Percentiles rank a stretch among this genome's conserved stretches.
Evolutionary conservation across 2,329 filamentous ascomycete species (phyloP).

Genomic region (Penicillium occitanis): DNA sequence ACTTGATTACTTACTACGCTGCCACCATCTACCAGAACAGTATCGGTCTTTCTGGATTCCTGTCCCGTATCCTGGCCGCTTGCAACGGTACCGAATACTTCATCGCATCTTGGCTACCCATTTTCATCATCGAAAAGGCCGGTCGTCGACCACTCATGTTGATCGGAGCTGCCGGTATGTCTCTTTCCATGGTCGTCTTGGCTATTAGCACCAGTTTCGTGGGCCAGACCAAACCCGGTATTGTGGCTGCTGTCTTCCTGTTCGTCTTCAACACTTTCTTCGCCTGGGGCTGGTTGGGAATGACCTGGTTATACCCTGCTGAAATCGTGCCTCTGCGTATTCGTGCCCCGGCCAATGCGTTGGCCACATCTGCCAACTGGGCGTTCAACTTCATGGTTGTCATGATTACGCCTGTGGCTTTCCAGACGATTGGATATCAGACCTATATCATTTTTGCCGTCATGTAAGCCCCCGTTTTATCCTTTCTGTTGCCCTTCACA

Average conservation of each 20-base stretch:
- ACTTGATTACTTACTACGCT: constrained; percentile 49
- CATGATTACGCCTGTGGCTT: constrained; percentile 64
- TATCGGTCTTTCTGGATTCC: constrained; percentile 40
- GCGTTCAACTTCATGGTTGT: constrained; percentile 65
- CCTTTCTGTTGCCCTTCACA: background rate
- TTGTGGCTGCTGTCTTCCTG: constrained; percentile 54
- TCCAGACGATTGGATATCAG: constrained; percentile 55
- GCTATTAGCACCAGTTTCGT: constrained; percentile 41
- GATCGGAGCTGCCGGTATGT: constrained; percentile 65
- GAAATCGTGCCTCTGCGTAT: constrained; percentile 54
- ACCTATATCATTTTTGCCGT: constrained; percentile 60
- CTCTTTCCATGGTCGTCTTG: constrained; percentile 64
- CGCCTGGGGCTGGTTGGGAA: constrained; percentile 60
- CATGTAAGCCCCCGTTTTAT: constrained; percentile 40
- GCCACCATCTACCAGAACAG: constrained; percentile 45
- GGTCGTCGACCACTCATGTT: constrained; percentile 68
- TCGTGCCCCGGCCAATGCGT: constrained; percentile 60
- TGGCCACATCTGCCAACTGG: constrained; percentile 63
- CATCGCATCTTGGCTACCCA: constrained; percentile 50
- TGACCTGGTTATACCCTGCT: constrained; percentile 63
- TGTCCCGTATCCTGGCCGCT: constrained; percentile 54
- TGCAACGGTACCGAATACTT: constrained; percentile 57
- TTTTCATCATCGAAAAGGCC: constrained; percentile 52
- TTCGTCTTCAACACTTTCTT: constrained; percentile 65
- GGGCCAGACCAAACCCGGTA: constrained; percentile 39